These are phyloP conservation scores for Torulaspora microellipsoides DNA, from an alignment of 805 yeast species.

Conservation along the genomic window DNA sequence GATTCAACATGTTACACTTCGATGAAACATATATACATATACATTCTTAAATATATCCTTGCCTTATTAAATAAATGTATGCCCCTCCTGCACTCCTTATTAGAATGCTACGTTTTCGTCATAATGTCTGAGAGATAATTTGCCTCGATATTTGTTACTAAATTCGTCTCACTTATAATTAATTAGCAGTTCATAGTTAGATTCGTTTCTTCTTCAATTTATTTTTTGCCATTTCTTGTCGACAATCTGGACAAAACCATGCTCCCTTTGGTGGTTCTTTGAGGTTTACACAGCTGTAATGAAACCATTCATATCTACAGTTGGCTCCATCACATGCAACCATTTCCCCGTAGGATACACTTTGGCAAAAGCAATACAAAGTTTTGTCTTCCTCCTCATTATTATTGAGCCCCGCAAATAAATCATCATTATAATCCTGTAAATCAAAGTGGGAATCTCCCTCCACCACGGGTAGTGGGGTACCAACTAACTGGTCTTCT, in stretches of 20 bases:
- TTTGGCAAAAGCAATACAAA: conserved; percentile 86
- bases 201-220: conserved; percentile 24
- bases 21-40: too few species aligned
- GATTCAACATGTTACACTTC: too few species aligned
- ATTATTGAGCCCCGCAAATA: conserved; percentile 32
- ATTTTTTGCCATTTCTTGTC: conserved; percentile 35
- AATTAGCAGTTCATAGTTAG: not conserved
- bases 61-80: too few species aligned
- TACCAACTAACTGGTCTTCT: conserved; percentile 4
- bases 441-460: conserved; percentile 18
- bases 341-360: conserved; percentile 93
- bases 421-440: conserved; percentile 32
- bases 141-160: not conserved
- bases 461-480: conserved; percentile 3
- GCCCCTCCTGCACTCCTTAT: too few species aligned
- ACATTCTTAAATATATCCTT: too few species aligned
- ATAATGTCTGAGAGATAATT: too few species aligned
- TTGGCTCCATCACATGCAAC: conserved; percentile 90
- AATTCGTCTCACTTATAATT: not conserved
- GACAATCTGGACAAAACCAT: conserved; percentile 92
- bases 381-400: conserved; percentile 59
- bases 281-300: conserved; percentile 89
- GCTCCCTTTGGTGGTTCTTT: conserved; percentile 85
- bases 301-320: conserved; percentile 93
- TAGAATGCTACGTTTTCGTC: too few species aligned